Conservation (phyloP, 148 eudicot species). For the Camellia sinensis region DNA sequence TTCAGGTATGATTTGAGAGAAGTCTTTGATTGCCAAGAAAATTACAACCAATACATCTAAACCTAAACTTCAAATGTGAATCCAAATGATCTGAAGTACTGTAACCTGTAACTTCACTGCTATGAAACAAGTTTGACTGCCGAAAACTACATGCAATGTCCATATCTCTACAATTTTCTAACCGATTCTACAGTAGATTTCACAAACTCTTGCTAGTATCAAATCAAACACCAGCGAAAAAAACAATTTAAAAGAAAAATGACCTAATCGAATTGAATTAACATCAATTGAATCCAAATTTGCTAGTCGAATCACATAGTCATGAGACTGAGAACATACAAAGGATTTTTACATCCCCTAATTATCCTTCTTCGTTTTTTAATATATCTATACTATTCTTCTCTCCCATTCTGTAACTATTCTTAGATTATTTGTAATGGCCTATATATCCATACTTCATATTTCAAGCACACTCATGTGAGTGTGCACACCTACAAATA, state of each 20-base stretch:
- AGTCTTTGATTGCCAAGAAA: slow-evolving; percentile 33
- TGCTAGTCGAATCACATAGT: not conserved
- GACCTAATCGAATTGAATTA: not conserved
- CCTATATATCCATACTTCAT: too few species aligned
- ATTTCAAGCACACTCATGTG: too few species aligned
- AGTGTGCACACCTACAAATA: too few species aligned
- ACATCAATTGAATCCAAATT: not conserved
- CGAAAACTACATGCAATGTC: slow-evolving; percentile 57
- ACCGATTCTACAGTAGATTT: not conserved
- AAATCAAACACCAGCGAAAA: slow-evolving; percentile 26
- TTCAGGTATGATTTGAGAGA: slow-evolving; percentile 24
- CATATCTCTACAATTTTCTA: slow-evolving; percentile 31
- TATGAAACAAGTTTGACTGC: slow-evolving; percentile 45
- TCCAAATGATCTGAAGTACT: slow-evolving; percentile 29
- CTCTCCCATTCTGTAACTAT: too few species aligned
- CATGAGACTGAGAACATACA: not conserved
- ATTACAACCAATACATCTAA: slow-evolving; percentile 30
- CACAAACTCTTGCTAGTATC: slow-evolving; percentile 30
- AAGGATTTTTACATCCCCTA: too few species aligned
- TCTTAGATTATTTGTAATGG: too few species aligned
- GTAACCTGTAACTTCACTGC: slow-evolving; percentile 36
- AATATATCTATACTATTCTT: too few species aligned
- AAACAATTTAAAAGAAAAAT: not conserved
- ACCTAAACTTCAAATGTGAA: slow-evolving; percentile 28
- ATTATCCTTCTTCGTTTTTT: too few species aligned